phyloP scores from a whole-genome alignment of 129 eudicot species.

The Pittosporum tobira region DNA sequence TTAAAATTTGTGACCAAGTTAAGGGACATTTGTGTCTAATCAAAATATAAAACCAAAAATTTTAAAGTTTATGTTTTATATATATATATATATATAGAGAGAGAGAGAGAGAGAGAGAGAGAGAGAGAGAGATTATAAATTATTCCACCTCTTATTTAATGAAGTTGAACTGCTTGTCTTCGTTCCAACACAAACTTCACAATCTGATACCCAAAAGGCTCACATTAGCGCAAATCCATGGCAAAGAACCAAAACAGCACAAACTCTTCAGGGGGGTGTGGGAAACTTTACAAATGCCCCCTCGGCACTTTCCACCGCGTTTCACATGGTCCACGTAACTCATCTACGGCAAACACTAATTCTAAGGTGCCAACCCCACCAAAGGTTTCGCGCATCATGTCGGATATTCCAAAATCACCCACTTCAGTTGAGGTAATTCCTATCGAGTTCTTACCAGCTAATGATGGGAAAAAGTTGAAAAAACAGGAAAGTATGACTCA shows the following conservation, averaged over 20 bases:
- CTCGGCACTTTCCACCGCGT: background rate
- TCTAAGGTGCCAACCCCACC: background rate
- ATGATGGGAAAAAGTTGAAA: background rate
- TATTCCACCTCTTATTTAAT: background rate
- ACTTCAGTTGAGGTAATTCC: slow-evolving; percentile 9
- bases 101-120: too few relatives aligned
- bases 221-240: background rate
- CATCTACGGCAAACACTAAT: background rate
- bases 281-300: background rate
- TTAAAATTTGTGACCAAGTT: too few relatives aligned
- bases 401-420: background rate
- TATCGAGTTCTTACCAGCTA: background rate
- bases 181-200: background rate
- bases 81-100: too few relatives aligned
- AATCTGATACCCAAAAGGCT: background rate
- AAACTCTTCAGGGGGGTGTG: slow-evolving; percentile 1
- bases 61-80: too few relatives aligned
- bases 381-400: background rate
- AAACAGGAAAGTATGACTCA: slow-evolving; percentile 2
- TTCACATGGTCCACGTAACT: background rate
- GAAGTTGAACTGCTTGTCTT: background rate
- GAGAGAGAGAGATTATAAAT: too few relatives aligned
- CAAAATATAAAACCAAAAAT: too few relatives aligned
- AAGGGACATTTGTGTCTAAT: too few relatives aligned
- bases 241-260: background rate